Percentiles rank a stretch among this genome's conserved stretches.
Evolutionary conservation across 2,329 filamentous ascomycete genomes (phyloP).

Genomic region (Didymella arachidicola): DNA sequence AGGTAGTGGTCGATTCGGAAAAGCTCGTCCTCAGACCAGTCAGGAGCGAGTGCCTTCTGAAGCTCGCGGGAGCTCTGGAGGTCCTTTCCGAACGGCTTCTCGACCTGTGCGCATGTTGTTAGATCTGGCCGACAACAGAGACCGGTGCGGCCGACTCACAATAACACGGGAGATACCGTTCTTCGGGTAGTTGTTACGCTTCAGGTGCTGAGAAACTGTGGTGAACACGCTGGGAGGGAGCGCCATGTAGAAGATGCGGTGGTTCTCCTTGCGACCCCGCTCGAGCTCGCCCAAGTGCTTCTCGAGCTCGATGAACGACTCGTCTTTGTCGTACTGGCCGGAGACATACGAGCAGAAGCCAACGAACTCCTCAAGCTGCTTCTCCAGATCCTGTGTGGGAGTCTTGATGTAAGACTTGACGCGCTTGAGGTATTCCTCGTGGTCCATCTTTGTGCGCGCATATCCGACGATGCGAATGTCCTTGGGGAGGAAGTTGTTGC

Average conservation of each 20-base stretch:
- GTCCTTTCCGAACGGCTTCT: slow-evolving; percentile 99
- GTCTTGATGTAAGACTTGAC: slow-evolving; percentile 99
- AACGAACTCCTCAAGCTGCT: slow-evolving; percentile 91
- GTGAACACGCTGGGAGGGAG: slow-evolving; percentile 97
- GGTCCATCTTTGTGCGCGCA: slow-evolving; percentile 99
- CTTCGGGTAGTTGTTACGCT: slow-evolving; percentile 94
- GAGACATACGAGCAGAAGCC: slow-evolving; percentile 89
- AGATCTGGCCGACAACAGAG: slow-evolving; percentile 22
- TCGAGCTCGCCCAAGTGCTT: slow-evolving; percentile 87
- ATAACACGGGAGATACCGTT: slow-evolving; percentile 93
- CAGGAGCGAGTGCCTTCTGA: slow-evolving; percentile 91
- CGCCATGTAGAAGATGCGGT: slow-evolving; percentile 99
- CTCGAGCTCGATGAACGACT: slow-evolving; percentile 86
- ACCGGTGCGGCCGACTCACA: slow-evolving; percentile 61
- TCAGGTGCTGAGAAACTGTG: slow-evolving; percentile 94
- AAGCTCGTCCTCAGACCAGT: slow-evolving; percentile 98
- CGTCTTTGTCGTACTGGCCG: slow-evolving; percentile 98
- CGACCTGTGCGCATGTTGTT: slow-evolving; percentile 67
- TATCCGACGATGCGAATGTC: slow-evolving; percentile 98
- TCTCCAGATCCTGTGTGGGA: slow-evolving; percentile 94
- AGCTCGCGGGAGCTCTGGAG: slow-evolving; percentile 91
- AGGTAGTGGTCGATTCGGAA: slow-evolving; percentile 99
- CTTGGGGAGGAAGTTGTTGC: slow-evolving; percentile 97
- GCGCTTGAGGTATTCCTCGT: slow-evolving; percentile 89
- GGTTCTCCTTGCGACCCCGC: slow-evolving; percentile 79